Base-by-base conservation (phyloP, 1,284 basidiomycete genomes). In the Fomes fomentarius region DNA sequence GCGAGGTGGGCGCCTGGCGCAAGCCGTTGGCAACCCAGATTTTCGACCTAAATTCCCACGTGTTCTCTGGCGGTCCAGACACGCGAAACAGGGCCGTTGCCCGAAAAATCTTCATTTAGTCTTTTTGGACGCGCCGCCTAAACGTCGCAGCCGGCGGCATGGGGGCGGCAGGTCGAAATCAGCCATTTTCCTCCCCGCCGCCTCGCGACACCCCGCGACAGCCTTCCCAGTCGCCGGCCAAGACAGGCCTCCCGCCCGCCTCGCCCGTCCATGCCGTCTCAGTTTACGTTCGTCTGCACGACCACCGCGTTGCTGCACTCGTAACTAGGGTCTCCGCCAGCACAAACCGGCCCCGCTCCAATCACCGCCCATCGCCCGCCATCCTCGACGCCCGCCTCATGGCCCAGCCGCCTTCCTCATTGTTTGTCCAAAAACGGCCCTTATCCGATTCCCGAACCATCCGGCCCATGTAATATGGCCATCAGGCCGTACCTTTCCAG, bases 1-100 rank as follows among this genome's bases (percentile, higher is more conserved):
- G 60, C 58, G 58, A 61, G 50, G 57, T 52, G 54, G 54, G 59
- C 63, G 61, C 62, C 50, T 60, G 58, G 53, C 54, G 56, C 62
- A 63, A 56, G 53, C 49, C 52, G 57, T 61, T 59, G 60, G 54
- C 60, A 62, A 57, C 57, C 56, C 55, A 55, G 59, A 56, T 58
- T 62, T 64, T 62, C 50, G 51, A 53, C 55, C 56, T 33, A 45
- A 56, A 58, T 56, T 60, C 56, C 62, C 62, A 62, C 58, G 58
- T 63, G 59, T 39, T 11, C n/a, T 28, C 37, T 22, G 52, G 57
- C 43, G 50, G 52, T 52, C 47, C 33, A 58, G 58, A 56, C 49
- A 56, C 49, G 55, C 59, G 55, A 63, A 63, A 63, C 63, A 64
- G 62, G 63, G 58, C 55, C 57, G 61, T 48, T 22, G 49, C 52